Percentiles rank a stretch among this genome's conserved stretches.
Evolutionary conservation across 1,284 basidiomycete genomes (phyloP).

Genomic region (Erythrobasidium hasegawianum): DNA sequence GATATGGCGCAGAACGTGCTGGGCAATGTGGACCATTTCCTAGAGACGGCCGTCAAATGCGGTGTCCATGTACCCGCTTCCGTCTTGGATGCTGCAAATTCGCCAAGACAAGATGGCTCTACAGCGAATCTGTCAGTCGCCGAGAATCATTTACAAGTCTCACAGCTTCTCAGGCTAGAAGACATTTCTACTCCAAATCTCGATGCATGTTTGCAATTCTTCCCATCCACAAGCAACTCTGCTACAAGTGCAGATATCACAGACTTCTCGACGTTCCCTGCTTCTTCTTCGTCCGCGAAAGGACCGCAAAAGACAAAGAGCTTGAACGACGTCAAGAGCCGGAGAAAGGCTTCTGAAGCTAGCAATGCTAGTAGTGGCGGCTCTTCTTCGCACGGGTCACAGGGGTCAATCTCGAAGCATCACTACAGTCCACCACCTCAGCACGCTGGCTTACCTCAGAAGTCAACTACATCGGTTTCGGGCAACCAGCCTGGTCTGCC

Average conservation of each 20-base stretch:
- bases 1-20: slow-evolving; percentile 52
- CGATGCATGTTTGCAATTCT: slow-evolving; percentile 32
- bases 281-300: background rate
- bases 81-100: background rate
- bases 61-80: slow-evolving; percentile 65
- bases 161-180: slow-evolving; percentile 3
- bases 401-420: background rate
- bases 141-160: background rate
- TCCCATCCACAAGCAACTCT: background rate
- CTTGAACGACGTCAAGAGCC: slow-evolving; percentile 11
- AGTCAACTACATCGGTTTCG: too few relatives aligned
- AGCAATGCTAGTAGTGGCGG: slow-evolving; percentile 14
- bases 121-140: background rate
- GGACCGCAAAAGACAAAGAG: slow-evolving; percentile 21
- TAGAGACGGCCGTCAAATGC: slow-evolving; percentile 58
- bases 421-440: slow-evolving; percentile 11
- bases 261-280: background rate
- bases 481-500: too few relatives aligned
- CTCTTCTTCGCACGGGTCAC: background rate
- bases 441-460: slow-evolving; percentile 11
- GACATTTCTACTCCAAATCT: slow-evolving; percentile 30
- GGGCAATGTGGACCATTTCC: slow-evolving; percentile 53
- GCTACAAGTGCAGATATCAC: background rate
- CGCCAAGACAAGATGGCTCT: background rate
- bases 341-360: slow-evolving; percentile 19